Percentiles rank a stretch among this genome's conserved stretches.
Evolutionary conservation across 441 rosid species (phyloP).

Genomic region (Raphanus hybrid): DNA sequence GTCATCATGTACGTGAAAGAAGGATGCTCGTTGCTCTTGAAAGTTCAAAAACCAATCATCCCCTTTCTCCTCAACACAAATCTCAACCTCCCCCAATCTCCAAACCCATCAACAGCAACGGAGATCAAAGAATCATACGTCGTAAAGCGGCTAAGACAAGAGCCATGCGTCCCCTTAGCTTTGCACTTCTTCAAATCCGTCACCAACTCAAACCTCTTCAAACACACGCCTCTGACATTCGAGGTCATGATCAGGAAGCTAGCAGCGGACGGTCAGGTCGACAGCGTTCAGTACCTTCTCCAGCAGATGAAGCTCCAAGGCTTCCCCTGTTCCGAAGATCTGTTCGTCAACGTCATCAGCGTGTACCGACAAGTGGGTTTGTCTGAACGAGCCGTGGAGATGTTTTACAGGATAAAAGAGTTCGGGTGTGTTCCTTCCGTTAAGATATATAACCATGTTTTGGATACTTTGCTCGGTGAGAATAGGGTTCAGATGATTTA

Average conservation of each 20-base stretch:
- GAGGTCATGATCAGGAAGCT: constrained; percentile 69
- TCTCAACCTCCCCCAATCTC: constrained; percentile 45
- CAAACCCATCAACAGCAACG: constrained; percentile 5
- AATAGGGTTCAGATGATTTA: constrained; percentile 73
- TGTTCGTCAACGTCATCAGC: constrained; percentile 65
- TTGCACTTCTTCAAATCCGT: constrained; percentile 66
- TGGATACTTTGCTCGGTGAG: constrained; percentile 82
- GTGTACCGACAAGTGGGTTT: constrained; percentile 56
- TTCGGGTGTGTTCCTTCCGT: constrained; percentile 84
- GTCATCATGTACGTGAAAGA: constrained; percentile 60
- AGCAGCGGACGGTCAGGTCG: constrained; percentile 53
- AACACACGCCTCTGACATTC: constrained; percentile 75
- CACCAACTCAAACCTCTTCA: constrained; percentile 68
- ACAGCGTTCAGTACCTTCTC: constrained; percentile 74
- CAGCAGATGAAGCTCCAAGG: constrained; percentile 96
- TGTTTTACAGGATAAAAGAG: constrained; percentile 78
- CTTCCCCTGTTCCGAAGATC: constrained; percentile 62
- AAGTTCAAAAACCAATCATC: constrained; percentile 59
- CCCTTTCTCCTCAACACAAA: constrained; percentile 64
- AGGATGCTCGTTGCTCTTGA: constrained; percentile 66
- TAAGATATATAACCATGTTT: constrained; percentile 80
- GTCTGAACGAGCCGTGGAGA: constrained; percentile 79
- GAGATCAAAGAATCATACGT: constrained; percentile 58
- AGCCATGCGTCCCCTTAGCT: constrained; percentile 55
- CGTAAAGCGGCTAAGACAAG: constrained; percentile 51